These are phyloP conservation scores for Oldenlandia corymbosa DNA, from an alignment of 257 asterid genomes.

Conservation along the genomic window DNA sequence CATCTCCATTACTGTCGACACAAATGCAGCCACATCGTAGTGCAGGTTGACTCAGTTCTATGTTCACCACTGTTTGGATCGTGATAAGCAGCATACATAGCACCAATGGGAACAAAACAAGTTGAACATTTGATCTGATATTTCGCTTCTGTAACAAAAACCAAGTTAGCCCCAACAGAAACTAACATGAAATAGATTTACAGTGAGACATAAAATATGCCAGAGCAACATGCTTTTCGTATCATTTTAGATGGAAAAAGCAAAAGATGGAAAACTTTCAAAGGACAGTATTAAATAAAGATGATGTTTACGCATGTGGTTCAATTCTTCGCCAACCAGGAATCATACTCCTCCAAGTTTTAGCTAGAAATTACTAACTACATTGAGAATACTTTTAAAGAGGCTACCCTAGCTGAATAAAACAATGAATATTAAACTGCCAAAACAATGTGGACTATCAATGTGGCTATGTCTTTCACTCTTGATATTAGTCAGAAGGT, in stretches of 20 bases:
- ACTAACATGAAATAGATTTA: too few species aligned
- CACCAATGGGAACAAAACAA: constrained; percentile 52
- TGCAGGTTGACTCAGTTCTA: constrained; percentile 58
- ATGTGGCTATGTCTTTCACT: not conserved
- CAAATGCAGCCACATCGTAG: constrained; percentile 87
- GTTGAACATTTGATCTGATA: constrained; percentile 51
- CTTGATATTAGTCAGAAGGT: not conserved
- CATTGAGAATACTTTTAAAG: not conserved
- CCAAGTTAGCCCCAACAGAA: too few species aligned
- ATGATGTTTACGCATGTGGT: not conserved
- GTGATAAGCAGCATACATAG: constrained; percentile 67
- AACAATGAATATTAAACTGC: not conserved
- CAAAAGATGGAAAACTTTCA: not conserved
- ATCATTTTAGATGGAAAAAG: not conserved
- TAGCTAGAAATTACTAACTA: not conserved
- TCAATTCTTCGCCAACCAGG: not conserved
- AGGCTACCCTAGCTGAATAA: not conserved
- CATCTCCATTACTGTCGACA: constrained; percentile 65
- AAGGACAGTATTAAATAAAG: too few species aligned
- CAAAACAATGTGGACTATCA: not conserved
- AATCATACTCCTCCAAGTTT: not conserved
- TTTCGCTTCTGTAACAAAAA: constrained; percentile 63
- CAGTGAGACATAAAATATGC: too few species aligned
- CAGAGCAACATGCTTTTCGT: not conserved
- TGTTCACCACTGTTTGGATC: constrained; percentile 65